Conservation (phyloP, 257 asterid genomes). For the Eustoma russellianum region DNA sequence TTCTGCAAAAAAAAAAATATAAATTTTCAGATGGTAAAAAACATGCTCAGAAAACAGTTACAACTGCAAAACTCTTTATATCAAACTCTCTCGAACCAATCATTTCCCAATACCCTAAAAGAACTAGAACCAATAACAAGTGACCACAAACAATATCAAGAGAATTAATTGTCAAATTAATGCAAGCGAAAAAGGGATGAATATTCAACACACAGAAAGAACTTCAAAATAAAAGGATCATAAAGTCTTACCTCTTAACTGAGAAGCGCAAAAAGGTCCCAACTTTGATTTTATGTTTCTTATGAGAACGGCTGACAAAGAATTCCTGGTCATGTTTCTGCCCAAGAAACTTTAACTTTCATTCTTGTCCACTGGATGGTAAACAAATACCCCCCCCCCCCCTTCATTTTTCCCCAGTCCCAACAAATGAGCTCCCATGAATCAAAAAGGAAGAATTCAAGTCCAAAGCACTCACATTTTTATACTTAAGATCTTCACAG, state of each 20-base stretch:
- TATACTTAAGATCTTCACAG: conserved; percentile 52
- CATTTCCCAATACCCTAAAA: no score
- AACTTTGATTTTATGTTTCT: conserved; percentile 54
- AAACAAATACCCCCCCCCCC: neutral
- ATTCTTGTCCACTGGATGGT: neutral
- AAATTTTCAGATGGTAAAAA: no score
- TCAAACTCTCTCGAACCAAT: no score
- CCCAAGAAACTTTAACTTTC: conserved; percentile 7
- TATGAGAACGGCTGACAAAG: conserved; percentile 41
- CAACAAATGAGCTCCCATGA: neutral
- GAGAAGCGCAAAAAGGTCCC: conserved; percentile 59
- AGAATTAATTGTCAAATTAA: no score
- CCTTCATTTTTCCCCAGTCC: neutral
- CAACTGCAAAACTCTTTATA: no score
- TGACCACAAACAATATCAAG: no score
- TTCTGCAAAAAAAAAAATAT: no score
- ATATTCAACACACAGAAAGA: neutral
- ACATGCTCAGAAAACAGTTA: no score
- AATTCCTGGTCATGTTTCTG: conserved; percentile 56
- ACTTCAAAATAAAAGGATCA: neutral
- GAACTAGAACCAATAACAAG: no score
- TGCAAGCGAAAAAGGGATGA: neutral
- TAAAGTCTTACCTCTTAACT: conserved; percentile 45
- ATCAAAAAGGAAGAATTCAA: conserved; percentile 4
- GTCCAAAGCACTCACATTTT: conserved; percentile 33